phyloP scores from a whole-genome alignment of 352 stramenopile species.

The Pythium rishiriense region DNA sequence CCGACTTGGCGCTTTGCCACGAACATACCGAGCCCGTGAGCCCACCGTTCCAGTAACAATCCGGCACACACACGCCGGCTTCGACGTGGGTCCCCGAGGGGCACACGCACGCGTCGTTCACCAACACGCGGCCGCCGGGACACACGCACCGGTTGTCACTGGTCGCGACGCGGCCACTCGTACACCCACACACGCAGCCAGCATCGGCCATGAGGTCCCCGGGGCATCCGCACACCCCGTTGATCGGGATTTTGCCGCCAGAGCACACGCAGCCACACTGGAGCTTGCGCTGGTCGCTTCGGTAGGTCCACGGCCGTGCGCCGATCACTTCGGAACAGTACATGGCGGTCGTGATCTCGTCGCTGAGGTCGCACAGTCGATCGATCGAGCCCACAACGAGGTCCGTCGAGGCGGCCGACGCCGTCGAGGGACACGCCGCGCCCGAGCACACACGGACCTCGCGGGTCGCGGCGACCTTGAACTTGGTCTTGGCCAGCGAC shows the following conservation, averaged over 20 bases:
- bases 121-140: background rate
- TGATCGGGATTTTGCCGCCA: too few relatives aligned
- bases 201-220: background rate
- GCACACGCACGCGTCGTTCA: background rate
- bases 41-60: background rate
- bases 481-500: slow-evolving; percentile 42
- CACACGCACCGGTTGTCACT: background rate
- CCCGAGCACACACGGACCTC: slow-evolving; percentile 88
- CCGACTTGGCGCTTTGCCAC: background rate
- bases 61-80: background rate
- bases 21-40: background rate
- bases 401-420: background rate
- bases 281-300: background rate
- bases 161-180: background rate
- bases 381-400: background rate
- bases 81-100: background rate
- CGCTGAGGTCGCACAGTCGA: background rate
- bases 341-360: slow-evolving; percentile 76
- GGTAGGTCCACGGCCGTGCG: background rate
- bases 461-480: slow-evolving; percentile 69
- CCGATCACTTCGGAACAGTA: slow-evolving; percentile 40
- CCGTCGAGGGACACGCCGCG: slow-evolving; percentile 53
- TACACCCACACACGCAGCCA: background rate
- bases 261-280: background rate
- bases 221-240: background rate